phyloP scores from a whole-genome alignment of 2,329 filamentous ascomycete genomes.

The Corniculantispora saksenae region DNA sequence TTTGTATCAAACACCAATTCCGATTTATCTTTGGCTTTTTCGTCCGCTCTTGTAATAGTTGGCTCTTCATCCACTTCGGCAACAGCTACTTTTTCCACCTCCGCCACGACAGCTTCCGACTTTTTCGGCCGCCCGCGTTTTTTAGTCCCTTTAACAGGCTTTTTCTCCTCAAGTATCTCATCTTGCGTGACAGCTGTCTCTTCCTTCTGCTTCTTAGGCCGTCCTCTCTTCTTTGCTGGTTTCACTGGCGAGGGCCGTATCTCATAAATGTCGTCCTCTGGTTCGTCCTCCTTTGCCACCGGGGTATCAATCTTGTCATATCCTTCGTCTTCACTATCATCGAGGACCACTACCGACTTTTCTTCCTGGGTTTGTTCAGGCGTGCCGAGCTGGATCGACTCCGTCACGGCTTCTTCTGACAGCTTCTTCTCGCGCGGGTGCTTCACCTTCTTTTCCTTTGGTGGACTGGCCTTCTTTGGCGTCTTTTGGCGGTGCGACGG shows the following conservation, averaged over 20 bases:
- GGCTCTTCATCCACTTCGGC: not conserved
- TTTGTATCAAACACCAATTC: not conserved
- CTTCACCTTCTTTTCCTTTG: not conserved
- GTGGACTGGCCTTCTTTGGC: not conserved
- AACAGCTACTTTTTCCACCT: not conserved
- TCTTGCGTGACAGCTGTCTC: constrained; percentile 18
- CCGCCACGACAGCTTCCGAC: constrained; percentile 25
- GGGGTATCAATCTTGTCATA: not conserved
- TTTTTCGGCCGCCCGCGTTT: constrained; percentile 48
- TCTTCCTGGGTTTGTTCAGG: not conserved
- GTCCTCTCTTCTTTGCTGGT: constrained; percentile 23
- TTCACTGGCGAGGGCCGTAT: not conserved
- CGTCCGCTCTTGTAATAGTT: not conserved
- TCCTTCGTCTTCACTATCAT: not conserved
- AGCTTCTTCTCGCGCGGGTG: not conserved
- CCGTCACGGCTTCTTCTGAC: no score
- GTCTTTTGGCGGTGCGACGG: not conserved
- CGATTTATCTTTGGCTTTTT: constrained; percentile 9
- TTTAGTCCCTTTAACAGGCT: constrained; percentile 26
- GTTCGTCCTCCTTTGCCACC: not conserved
- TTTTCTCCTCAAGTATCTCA: constrained; percentile 22
- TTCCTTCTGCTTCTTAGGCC: constrained; percentile 22
- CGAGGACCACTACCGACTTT: not conserved
- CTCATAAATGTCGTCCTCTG: not conserved
- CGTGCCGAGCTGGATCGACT: not conserved